A percentile compares a stretch with the other conserved stretches of the same genome.
These are phyloP conservation scores for Persicaria maculosa DNA, from an alignment of 148 eudicot species.

Conservation along the genomic window DNA sequence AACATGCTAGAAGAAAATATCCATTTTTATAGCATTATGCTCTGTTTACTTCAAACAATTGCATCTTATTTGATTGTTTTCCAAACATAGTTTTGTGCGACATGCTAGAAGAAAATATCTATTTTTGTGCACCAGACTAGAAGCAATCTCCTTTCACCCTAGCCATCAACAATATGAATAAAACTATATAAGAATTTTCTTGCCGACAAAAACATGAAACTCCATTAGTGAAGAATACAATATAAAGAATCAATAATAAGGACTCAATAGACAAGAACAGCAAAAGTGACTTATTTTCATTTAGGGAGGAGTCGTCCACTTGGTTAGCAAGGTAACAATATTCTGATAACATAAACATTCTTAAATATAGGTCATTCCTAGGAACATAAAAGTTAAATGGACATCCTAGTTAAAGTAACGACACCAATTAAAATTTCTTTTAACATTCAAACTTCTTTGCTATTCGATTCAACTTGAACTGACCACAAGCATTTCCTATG, in stretches of 20 bases:
- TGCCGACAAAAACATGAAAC: background rate
- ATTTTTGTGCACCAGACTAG: background rate
- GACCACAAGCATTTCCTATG: constrained; percentile 2
- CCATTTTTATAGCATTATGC: background rate
- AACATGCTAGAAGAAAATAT: background rate
- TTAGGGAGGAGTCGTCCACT: background rate
- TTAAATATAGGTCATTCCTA: background rate
- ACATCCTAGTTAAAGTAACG: background rate
- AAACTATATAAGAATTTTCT: background rate
- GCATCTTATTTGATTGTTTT: background rate
- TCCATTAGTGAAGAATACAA: background rate
- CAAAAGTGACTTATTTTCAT: background rate
- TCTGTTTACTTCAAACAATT: background rate
- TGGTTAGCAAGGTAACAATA: background rate
- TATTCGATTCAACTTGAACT: background rate
- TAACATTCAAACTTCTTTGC: background rate
- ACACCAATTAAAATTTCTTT: background rate
- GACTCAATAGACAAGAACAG: background rate
- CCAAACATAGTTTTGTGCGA: background rate
- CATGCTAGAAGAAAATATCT: too few species aligned
- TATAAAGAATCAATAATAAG: background rate
- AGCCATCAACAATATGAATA: background rate
- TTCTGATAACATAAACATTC: background rate
- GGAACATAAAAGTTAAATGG: background rate
- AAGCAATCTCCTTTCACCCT: background rate